These are phyloP conservation scores for Metahyphopichia silvanorum DNA, from an alignment of 805 yeast genomes.

Conservation along the genomic window DNA sequence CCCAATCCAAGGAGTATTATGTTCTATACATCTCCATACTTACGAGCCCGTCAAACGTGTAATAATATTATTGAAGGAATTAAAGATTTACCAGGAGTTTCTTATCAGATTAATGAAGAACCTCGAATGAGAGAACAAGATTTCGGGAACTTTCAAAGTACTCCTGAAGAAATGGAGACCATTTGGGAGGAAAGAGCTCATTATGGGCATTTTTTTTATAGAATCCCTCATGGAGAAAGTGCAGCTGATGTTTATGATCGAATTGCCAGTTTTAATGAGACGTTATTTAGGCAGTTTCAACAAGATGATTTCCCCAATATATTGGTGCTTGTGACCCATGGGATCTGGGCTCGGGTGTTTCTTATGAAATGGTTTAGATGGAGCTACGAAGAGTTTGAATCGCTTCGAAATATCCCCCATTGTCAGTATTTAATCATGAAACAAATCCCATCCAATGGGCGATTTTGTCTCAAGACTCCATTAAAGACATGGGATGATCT, in stretches of 20 bases:
- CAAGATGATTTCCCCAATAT: constrained; percentile 71
- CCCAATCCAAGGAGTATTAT: constrained; percentile 42
- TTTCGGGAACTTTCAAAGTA: constrained; percentile 88
- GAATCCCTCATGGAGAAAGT: constrained; percentile 92
- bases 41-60: constrained; percentile 80
- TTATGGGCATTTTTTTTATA: constrained; percentile 76
- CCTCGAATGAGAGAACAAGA: constrained; percentile 94
- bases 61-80: constrained; percentile 63
- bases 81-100: constrained; percentile 38
- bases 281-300: constrained; percentile 77
- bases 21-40: constrained; percentile 84
- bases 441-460: constrained; percentile 42
- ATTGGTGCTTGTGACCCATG: constrained; percentile 84
- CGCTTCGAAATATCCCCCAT: constrained; percentile 77
- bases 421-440: constrained; percentile 83
- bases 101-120: constrained; percentile 69
- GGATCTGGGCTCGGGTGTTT: constrained; percentile 91
- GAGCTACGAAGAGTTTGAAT: constrained; percentile 87
- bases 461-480: constrained; percentile 57
- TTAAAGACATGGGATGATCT: constrained; percentile 71
- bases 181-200: constrained; percentile 83
- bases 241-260: constrained; percentile 96
- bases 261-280: constrained; percentile 85
- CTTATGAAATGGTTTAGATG: constrained; percentile 93
- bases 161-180: constrained; percentile 69